phyloP scores from a whole-genome alignment of 306 rosid species.

The Lotus japonicus region DNA sequence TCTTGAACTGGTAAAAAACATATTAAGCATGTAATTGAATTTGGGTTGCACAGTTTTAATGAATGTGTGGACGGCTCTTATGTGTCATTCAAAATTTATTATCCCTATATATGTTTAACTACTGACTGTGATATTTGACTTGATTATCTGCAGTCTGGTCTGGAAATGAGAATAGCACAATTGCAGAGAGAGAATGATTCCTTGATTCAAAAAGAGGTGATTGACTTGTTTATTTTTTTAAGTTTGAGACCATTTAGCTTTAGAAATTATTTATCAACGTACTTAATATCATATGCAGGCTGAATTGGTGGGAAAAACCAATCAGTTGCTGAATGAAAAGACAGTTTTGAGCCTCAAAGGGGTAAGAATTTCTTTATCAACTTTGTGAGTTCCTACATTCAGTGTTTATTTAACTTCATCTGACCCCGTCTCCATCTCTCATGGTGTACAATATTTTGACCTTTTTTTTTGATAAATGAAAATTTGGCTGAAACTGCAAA shows the following conservation, averaged over 20 bases:
- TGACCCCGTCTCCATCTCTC: background rate
- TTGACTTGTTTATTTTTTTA: background rate
- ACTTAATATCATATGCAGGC: constrained; percentile 36
- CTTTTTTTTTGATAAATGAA: background rate
- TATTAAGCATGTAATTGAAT: constrained; percentile 29
- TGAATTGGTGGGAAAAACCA: constrained; percentile 38
- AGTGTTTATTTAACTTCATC: background rate
- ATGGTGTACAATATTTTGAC: background rate
- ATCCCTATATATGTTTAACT: constrained; percentile 13
- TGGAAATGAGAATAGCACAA: constrained; percentile 47
- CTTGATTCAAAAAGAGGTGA: constrained; percentile 54
- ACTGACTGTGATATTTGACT: constrained; percentile 7
- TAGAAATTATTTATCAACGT: constrained; percentile 17
- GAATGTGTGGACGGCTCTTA: constrained; percentile 5
- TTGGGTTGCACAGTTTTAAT: constrained; percentile 10
- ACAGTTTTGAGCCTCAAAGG: constrained; percentile 28
- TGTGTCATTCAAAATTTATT: background rate
- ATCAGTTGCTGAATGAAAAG: constrained; percentile 41
- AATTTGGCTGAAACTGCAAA: constrained; percentile 9
- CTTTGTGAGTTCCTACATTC: background rate
- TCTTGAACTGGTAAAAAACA: background rate
- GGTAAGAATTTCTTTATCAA: constrained; percentile 28
- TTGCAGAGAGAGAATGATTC: constrained; percentile 50
- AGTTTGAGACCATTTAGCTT: background rate
- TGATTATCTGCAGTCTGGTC: constrained; percentile 41